Percentiles rank a stretch among this genome's conserved stretches.
Evolutionary conservation across 1,139 yeast genomes (phyloP).

Genomic region (Suhomyces coccinellae): DNA sequence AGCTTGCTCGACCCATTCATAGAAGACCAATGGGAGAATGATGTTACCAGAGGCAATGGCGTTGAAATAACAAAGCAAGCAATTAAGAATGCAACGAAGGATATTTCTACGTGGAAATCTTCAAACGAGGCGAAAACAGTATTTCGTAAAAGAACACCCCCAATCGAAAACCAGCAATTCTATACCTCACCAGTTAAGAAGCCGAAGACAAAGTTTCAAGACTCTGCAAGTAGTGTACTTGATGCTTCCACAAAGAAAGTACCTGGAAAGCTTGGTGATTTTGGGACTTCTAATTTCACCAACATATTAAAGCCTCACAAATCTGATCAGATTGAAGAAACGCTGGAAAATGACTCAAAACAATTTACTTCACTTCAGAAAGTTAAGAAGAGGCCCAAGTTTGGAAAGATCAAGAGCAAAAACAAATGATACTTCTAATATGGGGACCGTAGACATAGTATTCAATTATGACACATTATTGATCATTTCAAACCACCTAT

Average conservation of each 20-base stretch:
- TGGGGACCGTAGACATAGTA: not conserved
- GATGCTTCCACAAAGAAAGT: not conserved
- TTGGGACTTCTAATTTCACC: too few species aligned
- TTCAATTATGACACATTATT: not conserved
- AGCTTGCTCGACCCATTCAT: slow-evolving; percentile 20
- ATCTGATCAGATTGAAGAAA: not conserved
- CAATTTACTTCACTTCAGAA: not conserved
- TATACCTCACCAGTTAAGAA: slow-evolving; percentile 13
- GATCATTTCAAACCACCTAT: slow-evolving; percentile 38
- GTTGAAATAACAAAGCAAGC: slow-evolving; percentile 1
- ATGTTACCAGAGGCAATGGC: slow-evolving; percentile 4
- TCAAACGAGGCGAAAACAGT: slow-evolving; percentile 1
- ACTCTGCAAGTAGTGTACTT: not conserved
- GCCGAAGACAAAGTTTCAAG: not conserved
- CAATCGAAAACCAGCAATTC: not conserved
- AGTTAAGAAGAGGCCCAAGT: slow-evolving; percentile 6
- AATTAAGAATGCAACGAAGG: slow-evolving; percentile 4
- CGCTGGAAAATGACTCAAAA: not conserved
- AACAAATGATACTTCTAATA: not conserved
- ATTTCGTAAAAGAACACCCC: not conserved
- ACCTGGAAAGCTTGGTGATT: not conserved
- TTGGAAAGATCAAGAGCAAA: slow-evolving; percentile 2
- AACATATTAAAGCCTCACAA: not conserved
- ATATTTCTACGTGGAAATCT: slow-evolving; percentile 12
- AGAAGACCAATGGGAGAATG: slow-evolving; percentile 18